phyloP scores from a whole-genome alignment of 2,329 filamentous ascomycete species.

The Pseudogymnoascus sp. region DNA sequence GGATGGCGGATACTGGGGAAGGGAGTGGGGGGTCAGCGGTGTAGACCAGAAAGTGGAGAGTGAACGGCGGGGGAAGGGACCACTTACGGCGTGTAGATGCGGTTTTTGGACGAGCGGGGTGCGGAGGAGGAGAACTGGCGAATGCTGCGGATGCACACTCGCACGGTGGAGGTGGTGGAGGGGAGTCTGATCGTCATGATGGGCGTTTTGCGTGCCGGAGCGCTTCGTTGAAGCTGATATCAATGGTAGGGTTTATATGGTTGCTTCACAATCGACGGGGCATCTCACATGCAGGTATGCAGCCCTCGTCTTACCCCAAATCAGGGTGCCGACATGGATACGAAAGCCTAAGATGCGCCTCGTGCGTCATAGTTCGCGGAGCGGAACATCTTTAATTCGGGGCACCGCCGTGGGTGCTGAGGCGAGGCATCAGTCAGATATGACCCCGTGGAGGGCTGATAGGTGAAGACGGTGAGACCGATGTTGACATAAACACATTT shows the following conservation, averaged over 20 bases:
- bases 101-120: slow-evolving; percentile 28
- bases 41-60: slow-evolving; percentile 10
- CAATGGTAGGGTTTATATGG: slow-evolving; percentile 5
- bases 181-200: slow-evolving; percentile 7
- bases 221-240: not conserved
- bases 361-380: slow-evolving; percentile 5
- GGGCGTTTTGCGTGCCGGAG: not conserved
- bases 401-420: not conserved
- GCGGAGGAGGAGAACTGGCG: slow-evolving; percentile 6
- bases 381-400: slow-evolving; percentile 7
- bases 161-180: not conserved
- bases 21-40: slow-evolving; percentile 8
- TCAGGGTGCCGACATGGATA: not conserved
- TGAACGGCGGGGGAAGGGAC: not conserved
- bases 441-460: not conserved
- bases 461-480: slow-evolving; percentile 4
- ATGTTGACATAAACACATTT: not conserved
- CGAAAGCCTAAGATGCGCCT: not conserved
- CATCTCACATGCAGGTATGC: slow-evolving; percentile 1
- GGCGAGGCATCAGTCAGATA: slow-evolving; percentile 3
- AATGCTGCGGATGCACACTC: not conserved
- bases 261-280: not conserved
- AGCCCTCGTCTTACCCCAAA: slow-evolving; percentile 1
- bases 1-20: slow-evolving; percentile 42
- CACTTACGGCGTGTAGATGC: slow-evolving; percentile 35